Evolutionary conservation across 2,329 filamentous ascomycete genomes (phyloP), one percentile per base, ranked within the genome.

Genomic region (Diaporthe batatas): DNA sequence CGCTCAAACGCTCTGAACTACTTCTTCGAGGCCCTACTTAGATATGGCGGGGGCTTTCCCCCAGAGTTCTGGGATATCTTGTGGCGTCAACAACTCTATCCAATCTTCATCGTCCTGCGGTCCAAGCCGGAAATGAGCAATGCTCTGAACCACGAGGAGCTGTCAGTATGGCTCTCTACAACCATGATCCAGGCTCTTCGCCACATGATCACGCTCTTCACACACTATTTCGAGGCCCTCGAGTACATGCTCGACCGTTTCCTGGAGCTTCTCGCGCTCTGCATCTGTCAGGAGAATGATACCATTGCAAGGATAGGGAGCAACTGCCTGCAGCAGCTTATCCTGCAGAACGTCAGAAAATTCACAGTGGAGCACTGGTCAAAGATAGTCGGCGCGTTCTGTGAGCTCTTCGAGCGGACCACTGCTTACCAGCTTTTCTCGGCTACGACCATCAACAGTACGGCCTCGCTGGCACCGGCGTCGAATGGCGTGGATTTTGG

Each of bases 191-290:
- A 99, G 82, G 96, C 96, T 2, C 86, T 99, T 71, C 92, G 96
- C 73, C 98, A 98, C 83, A 98, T 99, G 94, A 98, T 99, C 78
- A 96, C 94, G 0, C 89, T 99, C 32, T 99, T 99, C 82, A 99
- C 97, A 0, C 97, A 99, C 83, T 99, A 98, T 83, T 99, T 99
- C 76, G 94, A 97, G 73, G 92, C 95, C 0, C 86, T 99, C 12
- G 95, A 98, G 83, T 97, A 98, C 80, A 99, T 99, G 96, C 89
- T 99, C 23, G 95, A 98, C 82, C 90, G 96, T n/a, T 98, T 99
- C 82, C 84, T 99, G 49, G 96, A 98, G 81, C 89, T 99, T 25
- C 86, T 99, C 14, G 95, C 94, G 4, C 89, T 99, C 14, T 99
- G 96, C 80, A 99, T 99, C 75, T 98, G 96, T 81, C 96, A 99